Base-by-base conservation (phyloP, 202 grass and related monocot genomes). In the Panicum hallii region DNA sequence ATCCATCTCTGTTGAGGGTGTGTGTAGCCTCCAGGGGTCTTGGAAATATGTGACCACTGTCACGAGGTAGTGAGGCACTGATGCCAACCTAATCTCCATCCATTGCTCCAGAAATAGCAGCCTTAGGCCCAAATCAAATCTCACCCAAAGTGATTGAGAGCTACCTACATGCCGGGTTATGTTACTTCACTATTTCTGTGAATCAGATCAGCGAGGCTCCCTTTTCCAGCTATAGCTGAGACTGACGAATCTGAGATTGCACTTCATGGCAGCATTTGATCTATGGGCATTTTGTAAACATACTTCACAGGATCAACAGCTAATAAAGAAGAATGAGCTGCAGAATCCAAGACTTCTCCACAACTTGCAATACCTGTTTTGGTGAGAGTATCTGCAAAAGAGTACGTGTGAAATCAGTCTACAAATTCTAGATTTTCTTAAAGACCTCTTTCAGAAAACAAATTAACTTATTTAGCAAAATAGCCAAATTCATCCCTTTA, bases 291-390 rank as follows among this genome's bases (percentile, higher is more conserved):
- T 91, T 86, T 71, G 70, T 86, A 89, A 85, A 86, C 68, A 72
- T 83, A 92, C 83, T 92, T 86, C 83, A 82, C 77, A 81, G 69
- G 82, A 89, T 89, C 82, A 89, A 75, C 71, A 77, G 79, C 79
- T 83, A 67, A 77, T 67, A 82, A 70, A 72, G 73, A 77, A 90
- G 75, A 87, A 87, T 79, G 87, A 83, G 84, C 86, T 90, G 90
- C 82, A 85, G 89, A 92, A 95, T 87, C 81, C 90, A 87, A 86
- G 90, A 87, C 86, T 89, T 88, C 75, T 86, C 81, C 85, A 84
- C 26, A 83, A 78, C 83, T 80, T 86, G 79, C n/a, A 64, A 87
- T 63, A 91, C 49, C 85, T 81, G 77, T 80, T 88, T 81, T 77
- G 64, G 80, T 84, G 70, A 63, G 74, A 58, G 22, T 73, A 88